Base-by-base conservation (phyloP, 805 yeast species). In the Candida dajiaensis region DNA sequence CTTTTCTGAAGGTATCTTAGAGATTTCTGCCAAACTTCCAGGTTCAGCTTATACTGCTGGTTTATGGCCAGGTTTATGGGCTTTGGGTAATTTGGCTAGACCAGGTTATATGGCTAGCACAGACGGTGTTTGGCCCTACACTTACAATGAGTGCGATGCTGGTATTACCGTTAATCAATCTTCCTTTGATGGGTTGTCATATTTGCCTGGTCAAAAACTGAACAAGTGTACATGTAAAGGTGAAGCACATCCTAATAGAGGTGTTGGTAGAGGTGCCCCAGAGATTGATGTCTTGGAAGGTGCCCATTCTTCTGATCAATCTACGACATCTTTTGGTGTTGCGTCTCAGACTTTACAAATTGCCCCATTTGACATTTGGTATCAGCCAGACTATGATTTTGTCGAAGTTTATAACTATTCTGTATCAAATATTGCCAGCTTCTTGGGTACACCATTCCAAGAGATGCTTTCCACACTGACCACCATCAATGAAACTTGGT, bases 51-150 rank as follows among this genome's bases (percentile, higher is more conserved):
- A 78, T 46, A 74, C 83, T 26, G 71, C 84, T 5, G 98, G 98
- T 19, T 70, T 90, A 53, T 90, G 98, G 98, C 97, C 98, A 1
- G 98, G 97, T 73, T 57, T 88, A 48, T 90, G 97, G 97, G 77
- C 96, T 5, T 73, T 90, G 80, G 97, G 97, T 40, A 90, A 90
- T 60, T 72, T 90, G 53, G 98, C 85, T 23, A 79, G 97, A 56
- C 95, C 97, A 0, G 98, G 98, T 11, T 90, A 79, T 61, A 67
- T 80, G 69, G 88, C 95, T 6, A 73, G 92, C 4, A 80, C 96
- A 3, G 95, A 90, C 22, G 97, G 97, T 49, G 83, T 86, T 23
- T 90, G 98, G 98, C 97, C 98, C 4, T 90, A 89, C 59, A 73
- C 92, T 2, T 90, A 90, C 63, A 83, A 84, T 31, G 64, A 79